Conservation (phyloP, 2,329 filamentous ascomycete genomes). For the Diaporthe citriasiana region DNA sequence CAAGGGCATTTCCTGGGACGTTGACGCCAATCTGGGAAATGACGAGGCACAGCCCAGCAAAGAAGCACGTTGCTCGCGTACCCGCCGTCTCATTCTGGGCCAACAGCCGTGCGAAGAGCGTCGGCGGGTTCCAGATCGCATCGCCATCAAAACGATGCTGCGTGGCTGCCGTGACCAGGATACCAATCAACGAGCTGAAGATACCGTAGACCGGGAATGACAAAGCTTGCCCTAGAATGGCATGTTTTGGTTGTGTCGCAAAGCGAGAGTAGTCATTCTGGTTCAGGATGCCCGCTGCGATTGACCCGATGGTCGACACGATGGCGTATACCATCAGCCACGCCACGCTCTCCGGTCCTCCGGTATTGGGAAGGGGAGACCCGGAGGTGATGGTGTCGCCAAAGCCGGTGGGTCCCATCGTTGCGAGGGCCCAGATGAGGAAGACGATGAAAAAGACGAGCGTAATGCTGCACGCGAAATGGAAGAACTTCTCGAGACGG, state of each 20-base stretch:
- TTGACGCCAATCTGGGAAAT: constrained; percentile 56
- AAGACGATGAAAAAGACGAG: constrained; percentile 58
- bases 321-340: constrained; percentile 56
- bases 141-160: constrained; percentile 53
- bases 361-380: constrained; percentile 46
- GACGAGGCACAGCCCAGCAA: constrained; percentile 54
- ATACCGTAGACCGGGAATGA: constrained; percentile 55
- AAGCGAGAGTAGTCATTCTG: constrained; percentile 57
- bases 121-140: constrained; percentile 56
- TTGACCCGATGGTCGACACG: constrained; percentile 55
- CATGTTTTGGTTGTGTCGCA: constrained; percentile 50
- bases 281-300: constrained; percentile 56
- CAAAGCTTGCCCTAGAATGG: constrained; percentile 54
- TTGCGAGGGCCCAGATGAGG: constrained; percentile 60
- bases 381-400: constrained; percentile 51
- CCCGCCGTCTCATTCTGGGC: constrained; percentile 50
- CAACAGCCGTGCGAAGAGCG: constrained; percentile 52
- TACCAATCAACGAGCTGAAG: constrained; percentile 55
- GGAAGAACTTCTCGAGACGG: constrained; percentile 58
- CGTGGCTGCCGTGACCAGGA: constrained; percentile 57
- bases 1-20: constrained; percentile 54
- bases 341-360: constrained; percentile 50
- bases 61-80: constrained; percentile 56
- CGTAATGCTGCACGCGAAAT: constrained; percentile 55
- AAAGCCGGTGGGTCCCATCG: constrained; percentile 58